Evolutionary conservation across 2,329 filamentous ascomycete species (phyloP).

Genomic region (Diaporthe sp.): DNA sequence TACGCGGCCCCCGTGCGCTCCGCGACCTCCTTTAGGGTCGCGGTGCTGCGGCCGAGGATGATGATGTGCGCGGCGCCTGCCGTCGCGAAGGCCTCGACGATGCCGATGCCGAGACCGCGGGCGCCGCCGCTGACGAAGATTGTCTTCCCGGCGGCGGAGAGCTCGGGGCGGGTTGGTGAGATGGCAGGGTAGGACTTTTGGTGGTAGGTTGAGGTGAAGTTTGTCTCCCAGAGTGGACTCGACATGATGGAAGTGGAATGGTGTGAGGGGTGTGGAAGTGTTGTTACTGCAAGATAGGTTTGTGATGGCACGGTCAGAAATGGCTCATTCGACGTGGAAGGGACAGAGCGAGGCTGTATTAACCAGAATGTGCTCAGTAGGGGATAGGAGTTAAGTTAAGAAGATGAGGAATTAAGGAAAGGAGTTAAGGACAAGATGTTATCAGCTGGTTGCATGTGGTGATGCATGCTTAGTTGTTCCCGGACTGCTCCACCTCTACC

Average conservation of each 20-base stretch:
- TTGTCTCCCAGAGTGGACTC: neutral
- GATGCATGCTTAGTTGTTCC: neutral
- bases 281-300: neutral
- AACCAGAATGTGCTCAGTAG: neutral
- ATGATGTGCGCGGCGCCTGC: slow-evolving; percentile 67
- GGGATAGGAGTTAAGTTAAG: neutral
- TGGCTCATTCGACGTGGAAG: neutral
- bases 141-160: slow-evolving; percentile 56
- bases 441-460: neutral
- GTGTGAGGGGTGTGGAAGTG: no score
- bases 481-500: neutral
- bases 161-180: slow-evolving; percentile 45
- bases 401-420: neutral
- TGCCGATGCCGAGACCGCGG: slow-evolving; percentile 64
- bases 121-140: slow-evolving; percentile 65
- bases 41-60: slow-evolving; percentile 53
- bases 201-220: slow-evolving; percentile 34
- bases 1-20: neutral
- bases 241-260: neutral
- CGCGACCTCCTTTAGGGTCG: slow-evolving; percentile 44
- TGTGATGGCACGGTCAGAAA: neutral
- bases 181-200: slow-evolving; percentile 47
- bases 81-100: slow-evolving; percentile 63
- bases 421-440: neutral
- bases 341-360: neutral